Conservation (phyloP, 306 rosid genomes). For the Medicago ruthenica region DNA sequence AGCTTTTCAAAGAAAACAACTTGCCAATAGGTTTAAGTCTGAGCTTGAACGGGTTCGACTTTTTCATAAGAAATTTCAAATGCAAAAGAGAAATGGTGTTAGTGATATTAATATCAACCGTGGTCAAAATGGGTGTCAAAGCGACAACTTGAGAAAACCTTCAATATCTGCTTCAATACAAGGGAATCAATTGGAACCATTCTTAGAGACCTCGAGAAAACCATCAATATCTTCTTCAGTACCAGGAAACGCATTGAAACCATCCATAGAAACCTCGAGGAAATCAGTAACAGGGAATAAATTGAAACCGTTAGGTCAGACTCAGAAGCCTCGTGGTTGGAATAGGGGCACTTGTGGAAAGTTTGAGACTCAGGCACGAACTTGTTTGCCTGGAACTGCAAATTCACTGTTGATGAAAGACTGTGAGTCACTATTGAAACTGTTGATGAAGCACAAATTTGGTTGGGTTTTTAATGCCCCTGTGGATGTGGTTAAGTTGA, state of each 20-base stretch:
- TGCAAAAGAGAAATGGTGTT: slow-evolving; percentile 50
- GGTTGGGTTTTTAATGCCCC: slow-evolving; percentile 72
- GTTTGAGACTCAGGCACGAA: slow-evolving; percentile 48
- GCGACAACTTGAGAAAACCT: slow-evolving; percentile 48
- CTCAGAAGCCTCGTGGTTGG: slow-evolving; percentile 51
- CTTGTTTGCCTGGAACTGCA: slow-evolving; percentile 42
- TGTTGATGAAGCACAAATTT: slow-evolving; percentile 60
- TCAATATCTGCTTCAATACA: slow-evolving; percentile 42
- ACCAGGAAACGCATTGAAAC: slow-evolving; percentile 43
- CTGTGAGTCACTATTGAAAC: slow-evolving; percentile 66
- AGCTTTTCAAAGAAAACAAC: slow-evolving; percentile 55
- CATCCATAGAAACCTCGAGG: slow-evolving; percentile 37
- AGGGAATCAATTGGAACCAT: slow-evolving; percentile 45
- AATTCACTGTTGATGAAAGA: slow-evolving; percentile 69
- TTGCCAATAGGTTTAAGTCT: slow-evolving; percentile 52
- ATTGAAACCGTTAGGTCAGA: slow-evolving; percentile 38
- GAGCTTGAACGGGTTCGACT: slow-evolving; percentile 64
- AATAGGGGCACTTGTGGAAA: slow-evolving; percentile 56
- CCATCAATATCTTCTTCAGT: slow-evolving; percentile 44
- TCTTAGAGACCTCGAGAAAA: slow-evolving; percentile 42
- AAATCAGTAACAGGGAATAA: slow-evolving; percentile 48
- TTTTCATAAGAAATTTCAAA: slow-evolving; percentile 63
- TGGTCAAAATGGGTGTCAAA: slow-evolving; percentile 41
- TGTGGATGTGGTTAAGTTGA: slow-evolving; percentile 72
- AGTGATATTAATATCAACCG: slow-evolving; percentile 63